These are phyloP conservation scores for Agroathelia rolfsii DNA, from an alignment of 1,284 basidiomycete genomes.

Conservation along the genomic window DNA sequence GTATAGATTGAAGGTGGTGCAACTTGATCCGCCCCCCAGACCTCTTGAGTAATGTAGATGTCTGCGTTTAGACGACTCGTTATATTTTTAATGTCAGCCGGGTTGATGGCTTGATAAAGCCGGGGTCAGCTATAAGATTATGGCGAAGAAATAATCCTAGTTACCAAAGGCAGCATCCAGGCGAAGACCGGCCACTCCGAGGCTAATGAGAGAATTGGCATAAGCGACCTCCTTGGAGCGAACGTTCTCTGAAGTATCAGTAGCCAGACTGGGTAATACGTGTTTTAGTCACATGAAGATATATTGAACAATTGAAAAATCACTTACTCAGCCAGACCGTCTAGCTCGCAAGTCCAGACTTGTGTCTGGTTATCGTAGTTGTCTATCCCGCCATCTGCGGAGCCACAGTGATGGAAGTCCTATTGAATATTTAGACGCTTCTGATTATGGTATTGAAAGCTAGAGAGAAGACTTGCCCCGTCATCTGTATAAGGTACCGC, in stretches of 20 bases:
- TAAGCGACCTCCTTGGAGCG: slow-evolving; percentile 42
- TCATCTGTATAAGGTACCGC: too few relatives aligned
- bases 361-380: slow-evolving; percentile 42
- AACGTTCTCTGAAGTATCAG: slow-evolving; percentile 48
- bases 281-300: too few relatives aligned
- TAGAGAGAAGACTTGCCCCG: too few relatives aligned
- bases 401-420: slow-evolving; percentile 58
- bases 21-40: slow-evolving; percentile 41
- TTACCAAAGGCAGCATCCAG: slow-evolving; percentile 59
- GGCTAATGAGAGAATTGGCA: slow-evolving; percentile 48
- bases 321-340: slow-evolving; percentile 46
- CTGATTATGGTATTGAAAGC: too few relatives aligned
- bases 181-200: slow-evolving; percentile 56
- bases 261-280: slow-evolving; percentile 37
- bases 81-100: slow-evolving; percentile 45
- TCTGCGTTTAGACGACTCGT: slow-evolving; percentile 27
- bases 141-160: slow-evolving; percentile 9
- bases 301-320: slow-evolving; percentile 1
- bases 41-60: slow-evolving; percentile 54
- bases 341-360: slow-evolving; percentile 53
- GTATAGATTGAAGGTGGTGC: slow-evolving; percentile 47
- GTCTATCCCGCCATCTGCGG: slow-evolving; percentile 42
- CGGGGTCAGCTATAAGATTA: slow-evolving; percentile 8
- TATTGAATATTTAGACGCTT: slow-evolving; percentile 16
- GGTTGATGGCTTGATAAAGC: slow-evolving; percentile 37